Base-by-base conservation (phyloP, 306 rosid species). In the Rubus idaeus region DNA sequence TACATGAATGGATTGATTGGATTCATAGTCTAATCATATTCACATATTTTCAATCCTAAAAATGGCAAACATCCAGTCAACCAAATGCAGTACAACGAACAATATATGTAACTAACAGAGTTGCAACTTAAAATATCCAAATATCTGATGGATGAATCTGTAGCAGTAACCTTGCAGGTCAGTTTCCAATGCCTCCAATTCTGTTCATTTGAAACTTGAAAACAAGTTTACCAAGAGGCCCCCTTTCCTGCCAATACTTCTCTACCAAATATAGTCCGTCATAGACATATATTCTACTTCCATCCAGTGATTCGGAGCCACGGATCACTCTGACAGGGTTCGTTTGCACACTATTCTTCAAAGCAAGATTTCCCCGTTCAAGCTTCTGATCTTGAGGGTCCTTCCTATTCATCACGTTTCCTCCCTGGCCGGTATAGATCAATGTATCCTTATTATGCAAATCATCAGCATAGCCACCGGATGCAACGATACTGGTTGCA, bases 361-460 rank as follows among this genome's bases (percentile, higher is more conserved):
- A 60, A 70, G 97, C 93, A 72, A 93, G 96, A 77, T 93, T 93
- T 75, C 98, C 98, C 75, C 93, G 87, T 75, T 86, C 89, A 74
- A 91, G 97, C 89, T 88, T 93, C 84, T 93, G 97, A 76, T 93
- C 97, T 84, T 88, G 96, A 41, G 97, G 98, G 76, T 82, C 82
- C 83, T 86, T 93, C 37, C 72, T 21, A 66, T 77, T 78, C 84
- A 87, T 77, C 75, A 90, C 84, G 87, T 87, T 90, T 64, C 96
- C 98, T 71, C 98, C 98, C 72, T 91, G 93, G 41, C 98, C 98
- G 0, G 93, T 87, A 78, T 93, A 93, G 57, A 79, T 78, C 85
- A 93, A 80, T 68, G 83, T 86, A 83, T 93, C 92, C 5, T 93
- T 81, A 75, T 86, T 83, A 74, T 84, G 93, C 71, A 88, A 74